These are phyloP conservation scores for Hypoxylon sp. DNA, from an alignment of 2,329 filamentous ascomycete genomes.

Conservation along the genomic window DNA sequence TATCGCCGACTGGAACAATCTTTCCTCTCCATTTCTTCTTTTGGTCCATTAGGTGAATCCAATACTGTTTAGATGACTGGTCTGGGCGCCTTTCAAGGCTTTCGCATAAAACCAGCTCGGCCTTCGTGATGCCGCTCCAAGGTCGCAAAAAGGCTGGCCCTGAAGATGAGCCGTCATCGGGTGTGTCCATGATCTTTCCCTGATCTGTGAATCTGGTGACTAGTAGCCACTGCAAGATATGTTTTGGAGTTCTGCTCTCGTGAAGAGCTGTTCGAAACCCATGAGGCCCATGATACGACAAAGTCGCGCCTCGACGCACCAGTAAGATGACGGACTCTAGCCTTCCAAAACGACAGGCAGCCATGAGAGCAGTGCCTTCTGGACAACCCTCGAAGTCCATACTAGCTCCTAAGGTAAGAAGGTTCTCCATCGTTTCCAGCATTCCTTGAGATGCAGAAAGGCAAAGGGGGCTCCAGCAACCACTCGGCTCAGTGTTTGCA, in stretches of 20 bases:
- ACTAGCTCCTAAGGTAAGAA: conserved; percentile 16
- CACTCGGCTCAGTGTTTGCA: conserved; percentile 20
- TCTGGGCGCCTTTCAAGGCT: conserved; percentile 17
- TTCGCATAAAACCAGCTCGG: conserved; percentile 27
- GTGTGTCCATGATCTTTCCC: conserved; percentile 13
- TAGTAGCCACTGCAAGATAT: conserved; percentile 26
- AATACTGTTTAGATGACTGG: conserved; percentile 27
- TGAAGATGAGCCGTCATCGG: neutral
- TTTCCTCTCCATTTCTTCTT: conserved; percentile 22
- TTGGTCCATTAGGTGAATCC: conserved; percentile 2
- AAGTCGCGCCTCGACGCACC: conserved; percentile 19
- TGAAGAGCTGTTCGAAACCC: conserved; percentile 25
- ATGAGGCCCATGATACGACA: conserved; percentile 14
- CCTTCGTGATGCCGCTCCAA: conserved; percentile 28
- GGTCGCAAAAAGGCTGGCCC: neutral
- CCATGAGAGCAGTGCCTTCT: conserved; percentile 31
- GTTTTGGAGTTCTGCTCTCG: conserved; percentile 3
- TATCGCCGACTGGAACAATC: conserved; percentile 12
- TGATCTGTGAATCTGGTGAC: conserved; percentile 34
- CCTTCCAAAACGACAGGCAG: conserved; percentile 15
- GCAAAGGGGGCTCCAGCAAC: conserved; percentile 23
- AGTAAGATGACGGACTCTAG: conserved; percentile 21
- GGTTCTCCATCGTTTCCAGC: conserved; percentile 3
- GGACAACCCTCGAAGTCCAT: conserved; percentile 26
- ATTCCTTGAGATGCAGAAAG: neutral